Evolutionary conservation across 2,329 filamentous ascomycete genomes (phyloP).

Genomic region (Meredithiella fracta): DNA sequence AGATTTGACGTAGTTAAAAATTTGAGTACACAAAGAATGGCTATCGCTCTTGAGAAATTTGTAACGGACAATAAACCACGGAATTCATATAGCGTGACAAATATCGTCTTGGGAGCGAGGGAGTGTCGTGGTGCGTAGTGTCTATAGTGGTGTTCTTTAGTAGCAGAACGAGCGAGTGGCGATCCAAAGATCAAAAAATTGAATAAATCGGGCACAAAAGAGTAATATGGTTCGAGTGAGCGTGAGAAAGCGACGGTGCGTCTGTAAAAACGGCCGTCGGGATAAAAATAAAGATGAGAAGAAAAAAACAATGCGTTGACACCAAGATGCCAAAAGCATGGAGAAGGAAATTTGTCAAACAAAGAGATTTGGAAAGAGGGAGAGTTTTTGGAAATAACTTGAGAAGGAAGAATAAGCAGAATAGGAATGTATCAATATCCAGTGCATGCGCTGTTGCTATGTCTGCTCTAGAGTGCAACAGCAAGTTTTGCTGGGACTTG

Average conservation of each 20-base stretch:
- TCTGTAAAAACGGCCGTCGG: background rate
- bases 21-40: background rate
- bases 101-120: background rate
- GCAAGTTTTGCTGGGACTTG: constrained; percentile 1
- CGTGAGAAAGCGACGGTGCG: constrained; percentile 5
- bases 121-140: background rate
- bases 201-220: constrained; percentile 4
- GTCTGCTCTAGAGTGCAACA: background rate
- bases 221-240: constrained; percentile 2
- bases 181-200: constrained; percentile 2
- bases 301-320: constrained; percentile 2
- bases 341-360: constrained; percentile 3
- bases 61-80: background rate
- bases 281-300: constrained; percentile 6
- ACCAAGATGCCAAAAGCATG: background rate
- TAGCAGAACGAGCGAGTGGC: background rate
- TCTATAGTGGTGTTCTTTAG: background rate
- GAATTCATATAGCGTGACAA: too few species aligned
- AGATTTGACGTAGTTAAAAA: background rate
- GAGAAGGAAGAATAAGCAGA: background rate
- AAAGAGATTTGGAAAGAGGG: constrained; percentile 1
- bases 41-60: background rate
- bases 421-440: constrained; percentile 1
- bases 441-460: background rate
- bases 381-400: background rate